A percentile compares a stretch with the other conserved stretches of the same genome.
Evolutionary conservation across 495 filamentous ascomycete genomes (phyloP).

Genomic region (Apodospora peruviana): DNA sequence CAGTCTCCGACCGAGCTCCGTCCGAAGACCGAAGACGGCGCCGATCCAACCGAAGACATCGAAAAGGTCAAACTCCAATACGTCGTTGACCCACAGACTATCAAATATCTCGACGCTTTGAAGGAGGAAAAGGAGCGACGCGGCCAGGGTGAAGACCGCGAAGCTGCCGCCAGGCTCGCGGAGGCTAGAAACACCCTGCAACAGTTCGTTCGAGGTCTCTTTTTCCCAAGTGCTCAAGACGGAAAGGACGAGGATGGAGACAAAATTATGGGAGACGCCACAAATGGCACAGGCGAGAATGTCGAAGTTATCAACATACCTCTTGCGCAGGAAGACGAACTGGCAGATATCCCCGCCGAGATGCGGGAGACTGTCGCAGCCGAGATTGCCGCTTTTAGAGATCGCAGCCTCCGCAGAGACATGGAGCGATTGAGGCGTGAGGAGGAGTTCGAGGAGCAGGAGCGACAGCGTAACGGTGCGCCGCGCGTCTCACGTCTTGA

Average conservation of each 20-base stretch:
- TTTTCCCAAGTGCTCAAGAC: constrained; percentile 57
- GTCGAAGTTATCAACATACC: constrained; percentile 89
- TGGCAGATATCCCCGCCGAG: constrained; percentile 91
- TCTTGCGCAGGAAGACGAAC: constrained; percentile 83
- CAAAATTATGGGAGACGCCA: constrained; percentile 54
- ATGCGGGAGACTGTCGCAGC: constrained; percentile 95
- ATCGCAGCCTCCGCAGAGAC: constrained; percentile 80
- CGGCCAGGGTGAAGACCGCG: constrained; percentile 57
- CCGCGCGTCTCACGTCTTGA: constrained; percentile 60
- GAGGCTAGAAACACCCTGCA: constrained; percentile 58
- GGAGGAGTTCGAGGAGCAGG: constrained; percentile 87
- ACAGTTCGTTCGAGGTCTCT: constrained; percentile 62
- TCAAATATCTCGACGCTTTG: constrained; percentile 77
- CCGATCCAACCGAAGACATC: constrained; percentile 51
- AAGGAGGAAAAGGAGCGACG: no score
- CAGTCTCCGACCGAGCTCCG: constrained; percentile 46
- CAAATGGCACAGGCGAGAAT: constrained; percentile 50
- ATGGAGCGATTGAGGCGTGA: constrained; percentile 80
- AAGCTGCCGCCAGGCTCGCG: constrained; percentile 62
- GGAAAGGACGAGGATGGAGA: constrained; percentile 59
- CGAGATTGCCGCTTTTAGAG: constrained; percentile 91
- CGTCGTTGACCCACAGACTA: constrained; percentile 73
- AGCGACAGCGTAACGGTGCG: constrained; percentile 66
- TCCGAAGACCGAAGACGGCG: constrained; percentile 38
- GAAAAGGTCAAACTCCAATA: constrained; percentile 70